Evolutionary conservation across 139 green algal genomes (phyloP).

Genomic region (Haematococcus lacustris): DNA sequence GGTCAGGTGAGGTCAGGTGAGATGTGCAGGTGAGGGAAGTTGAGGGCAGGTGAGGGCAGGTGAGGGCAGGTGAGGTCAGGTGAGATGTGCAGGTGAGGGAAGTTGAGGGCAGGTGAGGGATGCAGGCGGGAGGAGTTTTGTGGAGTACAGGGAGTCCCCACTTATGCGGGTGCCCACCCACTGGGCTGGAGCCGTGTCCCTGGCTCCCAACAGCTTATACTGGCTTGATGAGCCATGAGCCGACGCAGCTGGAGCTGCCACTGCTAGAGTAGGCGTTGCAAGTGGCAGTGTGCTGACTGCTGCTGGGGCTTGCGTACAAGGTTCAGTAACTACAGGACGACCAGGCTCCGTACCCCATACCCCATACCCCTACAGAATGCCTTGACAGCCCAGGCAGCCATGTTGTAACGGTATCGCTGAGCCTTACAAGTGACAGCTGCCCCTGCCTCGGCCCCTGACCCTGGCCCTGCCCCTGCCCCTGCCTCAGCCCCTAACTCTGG

Average conservation of each 20-base stretch:
- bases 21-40: no score
- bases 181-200: background rate
- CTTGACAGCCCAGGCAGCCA: background rate
- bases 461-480: no score
- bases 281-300: background rate
- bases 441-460: no score
- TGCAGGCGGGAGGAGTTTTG: background rate
- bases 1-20: no score
- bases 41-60: no score
- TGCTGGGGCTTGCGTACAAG: background rate
- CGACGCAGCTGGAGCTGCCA: background rate
- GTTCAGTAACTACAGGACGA: no score
- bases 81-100: no score
- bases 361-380: no score
- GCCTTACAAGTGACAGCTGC: background rate
- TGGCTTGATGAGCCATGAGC: background rate
- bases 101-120: conserved; percentile 13
- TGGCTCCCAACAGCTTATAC: background rate
- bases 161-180: background rate
- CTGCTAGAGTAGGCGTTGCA: background rate
- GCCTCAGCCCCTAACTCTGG: background rate
- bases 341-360: no score
- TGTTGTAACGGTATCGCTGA: background rate
- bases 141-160: background rate
- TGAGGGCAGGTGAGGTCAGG: no score